Evolutionary conservation across 768 basidiomycete species (phyloP).

Genomic region (Tricholoma flavovirens): DNA sequence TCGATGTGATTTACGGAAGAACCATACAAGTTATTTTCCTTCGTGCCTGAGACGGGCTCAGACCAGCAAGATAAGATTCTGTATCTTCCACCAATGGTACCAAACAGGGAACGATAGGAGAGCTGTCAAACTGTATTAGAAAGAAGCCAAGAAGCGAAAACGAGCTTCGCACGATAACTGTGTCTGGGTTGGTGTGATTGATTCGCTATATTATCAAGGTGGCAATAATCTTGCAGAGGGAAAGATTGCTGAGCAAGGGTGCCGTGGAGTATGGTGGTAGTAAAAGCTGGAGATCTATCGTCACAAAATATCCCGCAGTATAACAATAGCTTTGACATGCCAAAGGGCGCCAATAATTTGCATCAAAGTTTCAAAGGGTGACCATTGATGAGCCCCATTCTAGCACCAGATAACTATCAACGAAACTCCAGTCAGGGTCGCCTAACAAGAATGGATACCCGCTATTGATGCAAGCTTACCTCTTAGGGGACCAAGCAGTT

Average conservation of each 20-base stretch:
- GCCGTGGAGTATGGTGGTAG: constrained; percentile 40
- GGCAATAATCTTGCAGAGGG: constrained; percentile 44
- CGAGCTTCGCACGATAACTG: constrained; percentile 34
- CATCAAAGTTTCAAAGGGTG: constrained; percentile 43
- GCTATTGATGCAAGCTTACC: constrained; percentile 41
- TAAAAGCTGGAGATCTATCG: constrained; percentile 31
- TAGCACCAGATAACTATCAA: constrained; percentile 41
- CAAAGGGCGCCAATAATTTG: constrained; percentile 43
- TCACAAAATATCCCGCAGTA: background rate
- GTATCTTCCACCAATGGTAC: constrained; percentile 38
- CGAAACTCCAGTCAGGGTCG: background rate
- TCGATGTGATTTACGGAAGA: constrained; percentile 8
- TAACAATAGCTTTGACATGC: constrained; percentile 34
- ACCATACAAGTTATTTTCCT: constrained; percentile 37
- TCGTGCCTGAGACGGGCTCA: constrained; percentile 41
- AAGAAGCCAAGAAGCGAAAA: background rate
- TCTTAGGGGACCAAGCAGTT: constrained; percentile 38
- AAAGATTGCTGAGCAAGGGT: constrained; percentile 49
- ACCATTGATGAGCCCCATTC: constrained; percentile 49
- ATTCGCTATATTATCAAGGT: constrained; percentile 41
- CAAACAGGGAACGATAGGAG: constrained; percentile 54
- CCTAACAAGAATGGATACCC: constrained; percentile 7
- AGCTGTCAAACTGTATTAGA: constrained; percentile 29
- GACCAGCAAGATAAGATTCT: constrained; percentile 40
- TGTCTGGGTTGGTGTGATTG: constrained; percentile 33